These are phyloP conservation scores for Fusarium drepaniforme DNA, from an alignment of 2,329 filamentous ascomycete species.

Conservation along the genomic window DNA sequence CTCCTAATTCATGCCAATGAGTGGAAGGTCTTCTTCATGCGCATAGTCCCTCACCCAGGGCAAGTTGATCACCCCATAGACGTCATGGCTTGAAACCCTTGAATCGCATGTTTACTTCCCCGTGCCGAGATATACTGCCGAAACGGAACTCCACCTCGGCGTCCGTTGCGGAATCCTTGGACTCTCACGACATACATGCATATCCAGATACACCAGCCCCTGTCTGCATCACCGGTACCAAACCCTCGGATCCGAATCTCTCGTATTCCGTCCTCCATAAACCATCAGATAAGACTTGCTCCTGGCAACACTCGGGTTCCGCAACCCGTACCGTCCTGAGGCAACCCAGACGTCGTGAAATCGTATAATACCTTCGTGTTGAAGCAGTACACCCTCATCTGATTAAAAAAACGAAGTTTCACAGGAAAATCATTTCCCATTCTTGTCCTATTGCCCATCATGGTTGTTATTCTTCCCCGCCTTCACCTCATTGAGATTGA, in stretches of 20 bases:
- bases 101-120: not conserved
- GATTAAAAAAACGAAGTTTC: not conserved
- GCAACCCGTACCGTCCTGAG: conserved; percentile 4
- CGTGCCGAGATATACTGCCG: not conserved
- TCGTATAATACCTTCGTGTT: conserved; percentile 5
- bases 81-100: not conserved
- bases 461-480: conserved; percentile 37
- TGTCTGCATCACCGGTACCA: not conserved
- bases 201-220: not conserved
- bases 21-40: too few species aligned
- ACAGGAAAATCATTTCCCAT: not conserved
- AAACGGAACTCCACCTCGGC: not conserved
- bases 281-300: not conserved
- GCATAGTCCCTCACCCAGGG: too few species aligned
- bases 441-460: not conserved
- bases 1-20: too few species aligned
- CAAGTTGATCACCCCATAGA: not conserved
- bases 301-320: conserved; percentile 5
- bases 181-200: not conserved
- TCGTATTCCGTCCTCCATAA: not conserved
- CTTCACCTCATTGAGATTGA: conserved; percentile 41
- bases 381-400: not conserved
- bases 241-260: not conserved
- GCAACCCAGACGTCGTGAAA: not conserved
- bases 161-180: not conserved